phyloP scores from a whole-genome alignment of 352 stramenopile genomes.

The Phytophthora chlamydospora region DNA sequence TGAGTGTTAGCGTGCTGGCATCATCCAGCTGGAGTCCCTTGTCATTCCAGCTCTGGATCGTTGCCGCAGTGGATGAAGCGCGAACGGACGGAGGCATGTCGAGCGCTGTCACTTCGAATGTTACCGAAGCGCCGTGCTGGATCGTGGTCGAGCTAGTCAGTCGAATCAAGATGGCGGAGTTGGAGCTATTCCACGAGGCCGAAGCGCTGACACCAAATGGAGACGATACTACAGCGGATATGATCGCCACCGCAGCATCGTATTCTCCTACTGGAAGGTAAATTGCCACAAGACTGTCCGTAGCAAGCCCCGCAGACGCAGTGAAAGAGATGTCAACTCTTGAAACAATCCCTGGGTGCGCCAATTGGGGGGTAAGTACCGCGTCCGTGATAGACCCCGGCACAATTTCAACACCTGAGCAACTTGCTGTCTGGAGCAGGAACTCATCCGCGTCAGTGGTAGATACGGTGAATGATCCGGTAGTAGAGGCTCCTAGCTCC shows the following conservation, averaged over 20 bases:
- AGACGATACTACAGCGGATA: constrained; percentile 35
- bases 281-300: constrained; percentile 48
- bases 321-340: constrained; percentile 53
- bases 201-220: constrained; percentile 32
- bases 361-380: constrained; percentile 30
- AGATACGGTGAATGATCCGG: constrained; percentile 37
- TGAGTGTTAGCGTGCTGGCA: constrained; percentile 37
- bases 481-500: constrained; percentile 38
- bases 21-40: constrained; percentile 47
- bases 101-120: constrained; percentile 46
- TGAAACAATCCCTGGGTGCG: constrained; percentile 57
- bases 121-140: constrained; percentile 31
- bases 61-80: constrained; percentile 22
- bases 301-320: constrained; percentile 46
- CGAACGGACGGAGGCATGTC: constrained; percentile 59
- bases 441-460: constrained; percentile 48
- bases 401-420: constrained; percentile 35
- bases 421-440: constrained; percentile 36
- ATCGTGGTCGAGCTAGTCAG: constrained; percentile 41
- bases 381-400: constrained; percentile 45
- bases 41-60: constrained; percentile 57
- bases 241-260: constrained; percentile 17
- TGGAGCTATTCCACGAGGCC: constrained; percentile 42
- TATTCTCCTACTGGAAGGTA: constrained; percentile 53
- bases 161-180: constrained; percentile 45